Base-by-base conservation (phyloP, 495 filamentous ascomycete species). In the Trichoderma gamsii region DNA sequence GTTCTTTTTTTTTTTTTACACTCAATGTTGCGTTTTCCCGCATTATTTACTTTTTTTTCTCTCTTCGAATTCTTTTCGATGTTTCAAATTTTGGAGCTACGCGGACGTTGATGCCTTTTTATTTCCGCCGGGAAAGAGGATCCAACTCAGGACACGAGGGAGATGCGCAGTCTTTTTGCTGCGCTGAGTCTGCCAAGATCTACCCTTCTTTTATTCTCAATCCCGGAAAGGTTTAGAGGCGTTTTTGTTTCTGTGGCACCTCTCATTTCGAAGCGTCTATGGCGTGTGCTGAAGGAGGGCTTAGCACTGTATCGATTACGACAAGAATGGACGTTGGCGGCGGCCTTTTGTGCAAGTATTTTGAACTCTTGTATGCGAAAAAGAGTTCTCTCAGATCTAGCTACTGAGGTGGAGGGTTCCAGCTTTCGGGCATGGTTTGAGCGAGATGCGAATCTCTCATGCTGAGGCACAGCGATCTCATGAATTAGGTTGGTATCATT, bases 271-370 rank as follows among this genome's bases (percentile, higher is more conserved):
- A 61, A 32, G 23, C 27, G 51, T 56, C 56, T 13, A 32, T 61
- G 56, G 11, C 56, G 23, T 32, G 23, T 61, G 56, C 32, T 61
- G 32, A 13, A 21, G 56, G 56, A 61, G 25, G 27, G n/a, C 12
- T 29, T 8, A 61, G 56, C 23, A 61, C 23, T 61, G 56, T 61
- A 61, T 61, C 56, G 9, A 32, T 61, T 29, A 61, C 56, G 27
- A 32, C 56, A 27, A 61, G 56, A 61, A 61, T 61, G 56, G 56
- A 61, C 16, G 56, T 61, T 61, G 56, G 25, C 27, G 56, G 56
- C 56, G 56, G 56, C 56, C 56, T 61, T 61, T 61, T 61, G 56
- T 61, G 56, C 56, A 15, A 32, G 25, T 25, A 61, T 61, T 61
- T 61, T 16, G 23, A 32, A 32, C 56, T 29, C 56, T 61, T 61